phyloP scores from a whole-genome alignment of 1,139 yeast species.

The Yamadazyma atmosphaerica region DNA sequence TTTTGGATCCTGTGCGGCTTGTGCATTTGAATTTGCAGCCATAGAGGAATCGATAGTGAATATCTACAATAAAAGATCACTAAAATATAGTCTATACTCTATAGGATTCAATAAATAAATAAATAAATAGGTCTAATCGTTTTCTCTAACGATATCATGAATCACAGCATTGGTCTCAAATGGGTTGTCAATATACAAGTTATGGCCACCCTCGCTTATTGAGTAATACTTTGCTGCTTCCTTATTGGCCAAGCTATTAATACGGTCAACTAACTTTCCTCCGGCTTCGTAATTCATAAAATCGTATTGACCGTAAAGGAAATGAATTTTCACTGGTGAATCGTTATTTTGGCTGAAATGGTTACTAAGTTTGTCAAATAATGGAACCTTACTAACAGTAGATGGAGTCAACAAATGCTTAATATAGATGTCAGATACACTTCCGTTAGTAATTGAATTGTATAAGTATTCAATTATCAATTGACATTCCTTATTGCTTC shows the following conservation, averaged over 20 bases:
- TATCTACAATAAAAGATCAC: neutral
- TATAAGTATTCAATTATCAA: constrained; percentile 58
- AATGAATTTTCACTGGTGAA: constrained; percentile 30
- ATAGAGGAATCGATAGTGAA: too few relatives aligned
- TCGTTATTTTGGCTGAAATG: constrained; percentile 17
- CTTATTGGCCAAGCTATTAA: constrained; percentile 23
- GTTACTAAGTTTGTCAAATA: constrained; percentile 57
- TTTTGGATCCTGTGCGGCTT: too few relatives aligned
- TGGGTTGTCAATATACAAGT: constrained; percentile 48
- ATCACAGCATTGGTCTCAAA: constrained; percentile 52
- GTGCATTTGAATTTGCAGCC: too few relatives aligned
- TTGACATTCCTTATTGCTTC: constrained; percentile 43
- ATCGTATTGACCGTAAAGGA: constrained; percentile 80
- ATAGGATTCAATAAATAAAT: neutral
- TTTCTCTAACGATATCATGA: constrained; percentile 18
- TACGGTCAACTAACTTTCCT: constrained; percentile 40
- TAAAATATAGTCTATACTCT: neutral
- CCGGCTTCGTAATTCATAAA: constrained; percentile 88
- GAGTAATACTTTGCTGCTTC: constrained; percentile 21
- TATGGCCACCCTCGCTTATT: constrained; percentile 47
- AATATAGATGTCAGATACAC: constrained; percentile 65
- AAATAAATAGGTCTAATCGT: constrained; percentile 7
- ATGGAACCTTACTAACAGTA: constrained; percentile 75
- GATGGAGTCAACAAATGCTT: constrained; percentile 70
- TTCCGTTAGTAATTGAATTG: constrained; percentile 58